Conservation (phyloP, 441 rosid species). For the Pelargonium australe region DNA sequence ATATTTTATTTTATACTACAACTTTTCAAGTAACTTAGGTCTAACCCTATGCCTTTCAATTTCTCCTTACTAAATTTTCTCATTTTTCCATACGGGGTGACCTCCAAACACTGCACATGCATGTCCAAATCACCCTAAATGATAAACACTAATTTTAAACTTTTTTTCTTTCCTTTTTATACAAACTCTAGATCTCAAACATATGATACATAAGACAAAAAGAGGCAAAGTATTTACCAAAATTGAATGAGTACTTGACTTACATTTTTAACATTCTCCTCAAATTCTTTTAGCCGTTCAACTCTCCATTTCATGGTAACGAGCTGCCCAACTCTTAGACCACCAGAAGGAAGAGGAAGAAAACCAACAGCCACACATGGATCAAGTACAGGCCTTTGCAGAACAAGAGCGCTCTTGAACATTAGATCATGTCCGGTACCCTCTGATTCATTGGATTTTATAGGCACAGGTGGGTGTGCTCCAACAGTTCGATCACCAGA, state of each 20-base stretch:
- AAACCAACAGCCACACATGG: slow-evolving; percentile 93
- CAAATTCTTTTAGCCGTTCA: slow-evolving; percentile 68
- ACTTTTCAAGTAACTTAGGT: too few species aligned
- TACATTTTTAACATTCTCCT: slow-evolving; percentile 32
- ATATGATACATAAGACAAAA: neutral
- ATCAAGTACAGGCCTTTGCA: slow-evolving; percentile 89
- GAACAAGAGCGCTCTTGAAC: slow-evolving; percentile 67
- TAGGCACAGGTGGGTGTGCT: slow-evolving; percentile 70
- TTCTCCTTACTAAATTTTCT: too few species aligned
- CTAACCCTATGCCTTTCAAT: too few species aligned
- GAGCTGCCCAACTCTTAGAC: slow-evolving; percentile 87
- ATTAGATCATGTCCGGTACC: slow-evolving; percentile 45
- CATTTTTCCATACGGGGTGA: too few species aligned
- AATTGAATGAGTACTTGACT: slow-evolving; percentile 35
- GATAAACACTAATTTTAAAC: too few species aligned
- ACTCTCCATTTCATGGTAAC: slow-evolving; percentile 85
- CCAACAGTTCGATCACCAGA: slow-evolving; percentile 71
- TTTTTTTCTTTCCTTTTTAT: too few species aligned
- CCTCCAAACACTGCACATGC: too few species aligned
- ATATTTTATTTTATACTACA: too few species aligned
- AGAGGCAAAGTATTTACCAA: slow-evolving; percentile 7
- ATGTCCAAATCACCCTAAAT: too few species aligned
- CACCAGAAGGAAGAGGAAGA: slow-evolving; percentile 70
- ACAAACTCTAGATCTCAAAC: neutral
- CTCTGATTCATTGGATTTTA: slow-evolving; percentile 32